Evolutionary conservation across 306 rosid genomes (phyloP).

Genomic region (Prunus davidiana): DNA sequence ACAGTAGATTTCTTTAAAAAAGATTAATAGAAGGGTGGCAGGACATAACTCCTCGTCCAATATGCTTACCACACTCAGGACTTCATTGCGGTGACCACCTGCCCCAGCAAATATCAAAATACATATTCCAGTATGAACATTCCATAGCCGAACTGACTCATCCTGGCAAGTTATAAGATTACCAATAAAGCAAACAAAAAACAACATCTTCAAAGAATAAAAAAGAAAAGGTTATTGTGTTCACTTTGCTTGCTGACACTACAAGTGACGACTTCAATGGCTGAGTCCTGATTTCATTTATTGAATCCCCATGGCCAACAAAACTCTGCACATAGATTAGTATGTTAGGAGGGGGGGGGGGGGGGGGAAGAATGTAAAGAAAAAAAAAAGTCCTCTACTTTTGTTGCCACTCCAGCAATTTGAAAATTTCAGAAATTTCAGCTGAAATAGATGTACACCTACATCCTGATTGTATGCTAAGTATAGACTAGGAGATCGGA

Average conservation of each 20-base stretch:
- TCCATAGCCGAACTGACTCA: conserved; percentile 97
- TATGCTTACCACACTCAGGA: conserved; percentile 83
- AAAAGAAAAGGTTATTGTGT: conserved; percentile 1
- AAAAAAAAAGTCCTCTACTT: neutral
- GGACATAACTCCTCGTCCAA: conserved; percentile 11
- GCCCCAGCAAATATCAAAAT: conserved; percentile 93
- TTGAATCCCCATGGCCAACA: conserved; percentile 93
- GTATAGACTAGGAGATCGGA: neutral
- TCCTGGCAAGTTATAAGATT: conserved; percentile 57
- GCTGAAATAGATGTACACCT: neutral
- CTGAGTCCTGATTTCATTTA: conserved; percentile 95
- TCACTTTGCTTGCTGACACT: conserved; percentile 93
- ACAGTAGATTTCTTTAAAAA: neutral
- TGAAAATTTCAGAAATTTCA: neutral
- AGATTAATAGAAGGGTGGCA: neutral
- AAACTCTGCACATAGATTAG: conserved; percentile 60
- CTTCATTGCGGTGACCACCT: conserved; percentile 98
- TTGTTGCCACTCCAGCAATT: neutral
- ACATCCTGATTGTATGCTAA: neutral
- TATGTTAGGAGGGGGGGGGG: neutral
- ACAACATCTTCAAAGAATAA: conserved; percentile 8
- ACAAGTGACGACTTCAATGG: conserved; percentile 74
- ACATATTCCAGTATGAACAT: conserved; percentile 86
- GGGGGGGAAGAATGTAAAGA: neutral
- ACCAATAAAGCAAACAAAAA: conserved; percentile 21